A percentile compares a stretch with the other conserved stretches of the same genome.
Evolutionary conservation across 495 filamentous ascomycete species (phyloP).

Genomic region (Penicillium diatomitis): DNA sequence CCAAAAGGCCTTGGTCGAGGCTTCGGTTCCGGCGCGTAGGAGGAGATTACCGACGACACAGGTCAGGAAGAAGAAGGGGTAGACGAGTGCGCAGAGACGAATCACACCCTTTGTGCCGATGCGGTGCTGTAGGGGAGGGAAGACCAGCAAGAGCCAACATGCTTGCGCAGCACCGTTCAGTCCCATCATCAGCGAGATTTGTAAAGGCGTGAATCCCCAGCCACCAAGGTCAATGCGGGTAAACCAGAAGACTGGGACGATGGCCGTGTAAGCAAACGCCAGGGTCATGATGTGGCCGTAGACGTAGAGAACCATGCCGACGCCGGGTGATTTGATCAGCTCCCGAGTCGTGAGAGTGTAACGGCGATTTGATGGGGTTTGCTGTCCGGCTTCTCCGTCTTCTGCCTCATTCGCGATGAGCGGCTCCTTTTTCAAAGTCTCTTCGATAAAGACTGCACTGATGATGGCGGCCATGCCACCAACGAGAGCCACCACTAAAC

Average conservation of each 20-base stretch:
- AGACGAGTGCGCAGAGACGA: conserved; percentile 40
- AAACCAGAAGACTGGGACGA: conserved; percentile 53
- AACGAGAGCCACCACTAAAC: conserved; percentile 42
- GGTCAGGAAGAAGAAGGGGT: conserved; percentile 48
- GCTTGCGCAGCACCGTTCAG: conserved; percentile 52
- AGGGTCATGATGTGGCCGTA: conserved; percentile 54
- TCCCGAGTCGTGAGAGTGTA: conserved; percentile 37
- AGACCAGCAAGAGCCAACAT: conserved; percentile 53
- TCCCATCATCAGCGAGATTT: conserved; percentile 52
- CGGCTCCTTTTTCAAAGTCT: conserved; percentile 35
- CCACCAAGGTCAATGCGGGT: conserved; percentile 47
- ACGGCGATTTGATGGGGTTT: not conserved
- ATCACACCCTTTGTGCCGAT: conserved; percentile 54
- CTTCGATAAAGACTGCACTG: conserved; percentile 44
- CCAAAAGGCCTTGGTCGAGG: conserved; percentile 42
- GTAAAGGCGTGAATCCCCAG: conserved; percentile 45
- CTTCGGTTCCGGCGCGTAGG: conserved; percentile 27
- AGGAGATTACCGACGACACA: conserved; percentile 45
- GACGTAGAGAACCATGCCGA: conserved; percentile 49
- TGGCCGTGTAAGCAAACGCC: conserved; percentile 54
- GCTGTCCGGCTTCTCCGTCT: too few species aligned
- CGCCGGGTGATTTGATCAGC: conserved; percentile 51
- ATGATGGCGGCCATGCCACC: conserved; percentile 40
- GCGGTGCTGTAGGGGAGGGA: conserved; percentile 49
- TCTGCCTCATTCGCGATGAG: too few species aligned